These are phyloP conservation scores for Fraxinus floribunda DNA, from an alignment of 305 asterid genomes.

Conservation along the genomic window DNA sequence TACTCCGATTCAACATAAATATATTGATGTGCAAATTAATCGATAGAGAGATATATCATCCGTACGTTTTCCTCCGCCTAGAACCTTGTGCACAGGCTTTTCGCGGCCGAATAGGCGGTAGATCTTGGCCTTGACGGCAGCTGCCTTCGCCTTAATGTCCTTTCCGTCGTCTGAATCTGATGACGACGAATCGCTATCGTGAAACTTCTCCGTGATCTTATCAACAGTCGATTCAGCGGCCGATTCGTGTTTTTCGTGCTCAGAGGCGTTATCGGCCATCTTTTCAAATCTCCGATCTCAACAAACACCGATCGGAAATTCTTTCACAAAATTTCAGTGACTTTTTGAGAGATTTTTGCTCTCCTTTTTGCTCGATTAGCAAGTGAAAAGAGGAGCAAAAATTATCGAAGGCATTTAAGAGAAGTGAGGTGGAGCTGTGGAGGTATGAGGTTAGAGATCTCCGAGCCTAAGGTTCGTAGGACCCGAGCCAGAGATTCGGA, in stretches of 20 bases:
- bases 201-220: constrained; percentile 65
- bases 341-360: constrained; percentile 1
- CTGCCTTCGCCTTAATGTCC: constrained; percentile 43
- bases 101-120: constrained; percentile 70
- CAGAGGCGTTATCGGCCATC: constrained; percentile 83
- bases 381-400: constrained; percentile 5
- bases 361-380: not conserved
- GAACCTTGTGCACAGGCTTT: constrained; percentile 57
- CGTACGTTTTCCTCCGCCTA: constrained; percentile 78
- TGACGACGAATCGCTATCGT: constrained; percentile 59
- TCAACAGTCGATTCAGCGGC: constrained; percentile 63
- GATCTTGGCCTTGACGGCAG: constrained; percentile 53
- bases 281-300: constrained; percentile 37
- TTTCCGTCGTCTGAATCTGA: constrained; percentile 67
- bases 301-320: constrained; percentile 34
- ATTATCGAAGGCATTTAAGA: constrained; percentile 25
- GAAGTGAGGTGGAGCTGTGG: not conserved
- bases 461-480: constrained; percentile 42
- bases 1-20: not conserved
- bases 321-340: not conserved
- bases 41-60: not conserved
- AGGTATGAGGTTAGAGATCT: constrained; percentile 21
- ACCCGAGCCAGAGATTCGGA: constrained; percentile 36
- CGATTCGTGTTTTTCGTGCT: constrained; percentile 45
- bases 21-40: not conserved